phyloP scores from a whole-genome alignment of 2,329 filamentous ascomycete species.

The Sclerotinia spermophila region DNA sequence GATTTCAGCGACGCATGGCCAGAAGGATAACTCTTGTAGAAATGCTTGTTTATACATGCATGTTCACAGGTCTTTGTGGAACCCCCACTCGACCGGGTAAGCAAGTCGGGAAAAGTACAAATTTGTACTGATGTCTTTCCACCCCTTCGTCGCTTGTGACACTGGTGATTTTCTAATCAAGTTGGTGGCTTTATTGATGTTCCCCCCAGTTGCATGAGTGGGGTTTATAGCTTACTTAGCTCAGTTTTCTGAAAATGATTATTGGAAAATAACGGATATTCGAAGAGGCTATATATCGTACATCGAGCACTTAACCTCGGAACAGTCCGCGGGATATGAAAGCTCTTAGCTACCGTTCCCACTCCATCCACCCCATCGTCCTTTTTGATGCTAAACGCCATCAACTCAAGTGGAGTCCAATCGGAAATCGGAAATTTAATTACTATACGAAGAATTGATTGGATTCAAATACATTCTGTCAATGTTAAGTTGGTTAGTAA shows the following conservation, averaged over 20 bases:
- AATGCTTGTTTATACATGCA: background rate
- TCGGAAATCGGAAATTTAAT: background rate
- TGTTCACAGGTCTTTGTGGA: background rate
- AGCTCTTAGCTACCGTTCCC: background rate
- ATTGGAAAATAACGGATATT: background rate
- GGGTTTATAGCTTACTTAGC: background rate
- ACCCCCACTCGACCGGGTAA: background rate
- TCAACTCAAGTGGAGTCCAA: background rate
- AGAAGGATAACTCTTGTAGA: background rate
- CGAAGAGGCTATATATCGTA: background rate
- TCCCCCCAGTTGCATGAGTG: background rate
- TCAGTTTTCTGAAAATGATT: background rate
- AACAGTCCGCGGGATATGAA: background rate
- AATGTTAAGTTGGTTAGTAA: conserved; percentile 1
- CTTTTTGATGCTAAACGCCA: background rate
- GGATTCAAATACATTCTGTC: background rate
- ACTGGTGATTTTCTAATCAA: background rate
- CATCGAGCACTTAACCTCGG: background rate
- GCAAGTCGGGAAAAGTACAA: background rate
- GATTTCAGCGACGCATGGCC: background rate
- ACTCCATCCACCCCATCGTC: background rate
- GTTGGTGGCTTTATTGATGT: background rate
- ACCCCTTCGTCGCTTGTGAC: background rate
- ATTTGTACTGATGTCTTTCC: conserved; percentile 7
- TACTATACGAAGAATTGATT: background rate